Conservation (phyloP, 441 rosid genomes). For the Euphorbia schlechtendalii region DNA sequence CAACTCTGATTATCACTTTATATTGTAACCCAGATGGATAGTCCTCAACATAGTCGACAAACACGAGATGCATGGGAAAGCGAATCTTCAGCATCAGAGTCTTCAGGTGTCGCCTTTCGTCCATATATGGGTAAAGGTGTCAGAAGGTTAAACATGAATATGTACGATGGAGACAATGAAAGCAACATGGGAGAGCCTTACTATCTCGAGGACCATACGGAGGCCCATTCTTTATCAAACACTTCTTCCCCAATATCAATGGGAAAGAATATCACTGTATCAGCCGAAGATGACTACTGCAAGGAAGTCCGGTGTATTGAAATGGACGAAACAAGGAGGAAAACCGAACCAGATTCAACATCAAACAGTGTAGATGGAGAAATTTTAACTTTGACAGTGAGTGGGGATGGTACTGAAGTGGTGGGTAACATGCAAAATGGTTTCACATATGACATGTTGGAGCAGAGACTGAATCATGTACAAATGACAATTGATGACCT, state of each 20-base stretch:
- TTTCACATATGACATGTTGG: conserved; percentile 35
- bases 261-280: conserved; percentile 32
- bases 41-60: conserved; percentile 30
- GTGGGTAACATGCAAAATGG: conserved; percentile 36
- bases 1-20: conserved; percentile 20
- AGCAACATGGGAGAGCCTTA: conserved; percentile 32
- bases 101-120: conserved; percentile 40
- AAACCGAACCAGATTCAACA: conserved; percentile 23
- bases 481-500: conserved; percentile 38
- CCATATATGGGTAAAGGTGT: conserved; percentile 14
- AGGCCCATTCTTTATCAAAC: conserved; percentile 42
- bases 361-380: conserved; percentile 31
- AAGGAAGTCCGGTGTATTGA: conserved; percentile 83
- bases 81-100: conserved; percentile 52
- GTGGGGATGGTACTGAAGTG: conserved; percentile 31
- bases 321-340: conserved; percentile 40
- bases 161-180: conserved; percentile 32
- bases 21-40: conserved; percentile 33
- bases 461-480: conserved; percentile 43
- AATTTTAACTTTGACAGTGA: conserved; percentile 22
- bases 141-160: conserved; percentile 24
- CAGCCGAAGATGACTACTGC: conserved; percentile 59
- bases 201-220: conserved; percentile 24
- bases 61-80: conserved; percentile 53
- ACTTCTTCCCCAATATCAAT: conserved; percentile 39